A percentile compares a stretch with the other conserved stretches of the same genome.
These are phyloP conservation scores for slime mould (Dictyostelium discoideum) DNA, from an alignment of 78 protist genomes.

Conservation along the genomic window DNA sequence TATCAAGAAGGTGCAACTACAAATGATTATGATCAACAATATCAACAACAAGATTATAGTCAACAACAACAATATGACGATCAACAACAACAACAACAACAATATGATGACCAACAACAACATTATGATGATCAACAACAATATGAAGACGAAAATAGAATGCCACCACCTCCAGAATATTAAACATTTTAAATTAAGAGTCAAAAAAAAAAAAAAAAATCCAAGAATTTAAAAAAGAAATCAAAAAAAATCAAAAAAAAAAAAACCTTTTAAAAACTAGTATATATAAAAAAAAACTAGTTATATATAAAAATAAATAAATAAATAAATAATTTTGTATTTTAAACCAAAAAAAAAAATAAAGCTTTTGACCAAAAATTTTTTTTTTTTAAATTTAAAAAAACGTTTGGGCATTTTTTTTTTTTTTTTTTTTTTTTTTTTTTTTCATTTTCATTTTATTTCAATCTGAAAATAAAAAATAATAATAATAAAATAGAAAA, in stretches of 20 bases:
- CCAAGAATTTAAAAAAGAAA: too few relatives aligned
- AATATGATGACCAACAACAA: background rate
- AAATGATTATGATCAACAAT: background rate
- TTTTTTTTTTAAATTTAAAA: too few relatives aligned
- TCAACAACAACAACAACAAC: background rate
- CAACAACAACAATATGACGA: background rate
- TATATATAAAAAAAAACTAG: background rate
- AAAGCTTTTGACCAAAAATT: too few relatives aligned
- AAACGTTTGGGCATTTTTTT: too few relatives aligned
- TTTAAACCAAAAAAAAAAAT: background rate
- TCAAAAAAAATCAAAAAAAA: background rate
- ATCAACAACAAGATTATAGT: background rate
- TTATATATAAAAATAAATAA: background rate
- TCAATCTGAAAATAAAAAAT: too few relatives aligned
- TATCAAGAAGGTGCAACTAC: constrained; percentile 15
- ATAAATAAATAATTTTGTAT: background rate
- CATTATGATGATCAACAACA: background rate
- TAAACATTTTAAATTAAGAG: background rate
- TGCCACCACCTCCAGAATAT: constrained; percentile 15
- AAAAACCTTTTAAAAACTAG: background rate
- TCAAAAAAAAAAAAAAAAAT: background rate
- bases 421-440: too few relatives aligned
- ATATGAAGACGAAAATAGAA: constrained; percentile 3
- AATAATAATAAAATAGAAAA: too few relatives aligned
- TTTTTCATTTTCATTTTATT: too few relatives aligned